Evolutionary conservation across 768 basidiomycete genomes (phyloP).

Genomic region (Trametes coccinea): DNA sequence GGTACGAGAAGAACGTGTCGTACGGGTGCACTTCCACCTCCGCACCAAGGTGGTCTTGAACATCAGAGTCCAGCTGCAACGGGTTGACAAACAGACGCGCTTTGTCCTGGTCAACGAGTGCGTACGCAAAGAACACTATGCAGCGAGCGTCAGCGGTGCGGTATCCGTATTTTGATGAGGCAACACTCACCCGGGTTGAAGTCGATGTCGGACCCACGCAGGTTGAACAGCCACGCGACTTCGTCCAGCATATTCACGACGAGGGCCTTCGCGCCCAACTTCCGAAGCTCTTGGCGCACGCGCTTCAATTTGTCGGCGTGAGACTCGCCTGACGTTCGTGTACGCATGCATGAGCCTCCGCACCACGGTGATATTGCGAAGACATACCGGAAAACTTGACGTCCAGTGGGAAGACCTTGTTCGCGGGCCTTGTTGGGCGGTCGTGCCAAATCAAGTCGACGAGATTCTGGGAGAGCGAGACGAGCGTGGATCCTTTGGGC

Average conservation of each 20-base stretch:
- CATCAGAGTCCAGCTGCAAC: slow-evolving; percentile 46
- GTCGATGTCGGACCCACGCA: slow-evolving; percentile 89
- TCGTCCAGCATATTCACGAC: slow-evolving; percentile 92
- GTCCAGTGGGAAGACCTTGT: slow-evolving; percentile 66
- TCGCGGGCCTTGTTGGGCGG: slow-evolving; percentile 68
- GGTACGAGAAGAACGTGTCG: slow-evolving; percentile 60
- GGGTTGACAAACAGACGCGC: slow-evolving; percentile 71
- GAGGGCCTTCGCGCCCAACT: slow-evolving; percentile 66
- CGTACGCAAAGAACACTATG: slow-evolving; percentile 90
- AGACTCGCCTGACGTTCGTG: slow-evolving; percentile 48
- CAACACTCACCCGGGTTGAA: slow-evolving; percentile 68
- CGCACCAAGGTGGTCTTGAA: slow-evolving; percentile 53
- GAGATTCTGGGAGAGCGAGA: slow-evolving; percentile 68
- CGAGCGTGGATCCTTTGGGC: slow-evolving; percentile 56
- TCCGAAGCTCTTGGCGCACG: slow-evolving; percentile 63
- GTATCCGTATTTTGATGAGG: neutral
- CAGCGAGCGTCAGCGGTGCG: neutral
- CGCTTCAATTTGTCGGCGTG: slow-evolving; percentile 65
- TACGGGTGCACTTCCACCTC: slow-evolving; percentile 74
- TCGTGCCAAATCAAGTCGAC: slow-evolving; percentile 80
- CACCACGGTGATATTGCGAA: neutral
- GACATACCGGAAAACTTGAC: slow-evolving; percentile 69
- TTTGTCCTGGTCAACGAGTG: slow-evolving; percentile 60
- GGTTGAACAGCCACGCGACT: slow-evolving; percentile 91
- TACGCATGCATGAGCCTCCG: neutral